Percentiles rank a stretch among this genome's conserved stretches.
These are phyloP conservation scores for Colletotrichum nymphaeae DNA, from an alignment of 2,329 filamentous ascomycete species.

Conservation along the genomic window DNA sequence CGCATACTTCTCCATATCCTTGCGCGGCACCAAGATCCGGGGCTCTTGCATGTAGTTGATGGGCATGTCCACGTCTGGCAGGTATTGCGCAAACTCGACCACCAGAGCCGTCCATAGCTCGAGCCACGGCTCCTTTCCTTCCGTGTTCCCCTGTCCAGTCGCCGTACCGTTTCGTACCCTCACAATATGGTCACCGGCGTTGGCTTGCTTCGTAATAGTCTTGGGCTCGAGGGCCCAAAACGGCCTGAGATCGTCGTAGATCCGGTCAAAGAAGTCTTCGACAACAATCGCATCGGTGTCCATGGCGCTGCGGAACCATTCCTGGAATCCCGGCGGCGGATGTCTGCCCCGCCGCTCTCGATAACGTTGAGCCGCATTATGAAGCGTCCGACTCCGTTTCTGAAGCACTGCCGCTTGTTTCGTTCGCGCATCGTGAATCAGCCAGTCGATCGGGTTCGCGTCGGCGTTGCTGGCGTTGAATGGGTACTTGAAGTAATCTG, in stretches of 20 bases:
- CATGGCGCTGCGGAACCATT: conserved; percentile 67
- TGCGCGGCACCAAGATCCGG: conserved; percentile 69
- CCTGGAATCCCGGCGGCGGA: conserved; percentile 72
- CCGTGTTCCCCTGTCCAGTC: conserved; percentile 50
- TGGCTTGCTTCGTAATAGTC: conserved; percentile 51
- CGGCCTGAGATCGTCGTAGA: conserved; percentile 71
- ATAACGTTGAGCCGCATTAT: conserved; percentile 66
- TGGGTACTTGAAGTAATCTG: conserved; percentile 36
- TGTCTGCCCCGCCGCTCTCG: conserved; percentile 67
- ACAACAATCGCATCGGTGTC: conserved; percentile 66
- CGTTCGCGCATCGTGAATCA: conserved; percentile 59
- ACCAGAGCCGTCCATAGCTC: conserved; percentile 62
- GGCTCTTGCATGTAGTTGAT: conserved; percentile 75
- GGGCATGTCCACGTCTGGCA: conserved; percentile 75
- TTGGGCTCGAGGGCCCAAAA: conserved; percentile 67
- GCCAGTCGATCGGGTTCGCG: conserved; percentile 62
- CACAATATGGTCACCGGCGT: conserved; percentile 58
- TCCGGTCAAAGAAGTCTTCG: conserved; percentile 73
- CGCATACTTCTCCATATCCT: conserved; percentile 64
- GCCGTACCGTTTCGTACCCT: conserved; percentile 59
- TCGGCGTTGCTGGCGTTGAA: conserved; percentile 38
- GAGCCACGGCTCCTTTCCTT: conserved; percentile 56
- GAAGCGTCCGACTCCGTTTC: conserved; percentile 59
- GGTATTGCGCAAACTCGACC: conserved; percentile 59
- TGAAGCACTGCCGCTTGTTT: conserved; percentile 55